Base-by-base conservation (phyloP, 2,329 filamentous ascomycete species). In the Monilinia laxa region DNA sequence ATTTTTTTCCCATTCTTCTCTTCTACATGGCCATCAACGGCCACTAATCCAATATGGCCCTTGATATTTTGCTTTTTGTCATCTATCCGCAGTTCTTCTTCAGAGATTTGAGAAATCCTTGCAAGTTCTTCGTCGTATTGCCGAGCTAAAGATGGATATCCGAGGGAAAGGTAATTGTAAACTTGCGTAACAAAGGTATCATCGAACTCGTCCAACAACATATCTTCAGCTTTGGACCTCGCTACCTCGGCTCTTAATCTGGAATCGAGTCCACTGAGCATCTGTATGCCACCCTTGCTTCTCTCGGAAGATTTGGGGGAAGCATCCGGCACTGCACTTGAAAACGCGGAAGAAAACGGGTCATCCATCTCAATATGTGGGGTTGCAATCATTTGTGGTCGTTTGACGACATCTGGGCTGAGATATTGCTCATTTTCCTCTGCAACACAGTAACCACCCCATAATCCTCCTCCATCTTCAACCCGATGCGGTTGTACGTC, bases 161-260 rank as follows among this genome's bases (percentile, higher is more conserved):
- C 94, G 6, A 98, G 84, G 0, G 92, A 96, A 20, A 98, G 83
- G 78, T 98, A 98, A 78, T 98, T 97, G 83, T 96, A 98, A 10
- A 98, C 93, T 78, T 98, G 94, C 0, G 93, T 97, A 66, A 97
- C 87, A 76, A 97, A 97, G 4, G 82, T 82, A 76, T 97, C 92
- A 68, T 89, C 83, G 74, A 95, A 96, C 77, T 97, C 93, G 42
- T 79, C 76, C 38, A 83, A 79, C 53, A 87, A 82, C 14, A 67
- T 70, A 31, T 73, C 73, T 55, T 76, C 71, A 3, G 64, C 57
- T 64, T 76, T 76, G 2, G 69, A 65, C 31, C 66, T 73, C 2
- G 66, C 67, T 35, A 71, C 68, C 67, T 76, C 73, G 47, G 69
- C 70, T 59, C 75, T 69, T 12, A 76, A 38, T 16, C 56, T 67